A percentile compares a stretch with the other conserved stretches of the same genome.
These are phyloP conservation scores for Parietichytrium sp. DNA, from an alignment of 108 stramenopile species.

Conservation along the genomic window DNA sequence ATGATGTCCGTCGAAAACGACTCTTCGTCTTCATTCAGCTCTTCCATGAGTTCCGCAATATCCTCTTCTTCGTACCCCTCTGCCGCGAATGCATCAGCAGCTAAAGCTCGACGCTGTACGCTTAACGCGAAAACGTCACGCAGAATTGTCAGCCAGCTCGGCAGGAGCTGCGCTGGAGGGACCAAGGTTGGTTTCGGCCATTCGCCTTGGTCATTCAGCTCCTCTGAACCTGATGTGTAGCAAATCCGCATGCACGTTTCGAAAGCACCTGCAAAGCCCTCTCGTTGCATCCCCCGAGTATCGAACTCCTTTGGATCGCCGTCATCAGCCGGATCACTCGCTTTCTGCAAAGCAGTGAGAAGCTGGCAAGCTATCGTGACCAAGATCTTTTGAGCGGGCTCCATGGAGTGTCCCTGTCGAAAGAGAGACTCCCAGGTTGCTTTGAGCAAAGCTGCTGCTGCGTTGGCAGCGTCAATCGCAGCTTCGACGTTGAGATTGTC, in stretches of 20 bases:
- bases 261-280: slow-evolving; percentile 6
- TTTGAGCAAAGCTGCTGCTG: not conserved
- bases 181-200: not conserved
- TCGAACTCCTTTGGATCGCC: not conserved
- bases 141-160: not conserved
- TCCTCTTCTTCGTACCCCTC: slow-evolving; percentile 18
- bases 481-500: slow-evolving; percentile 39
- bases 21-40: slow-evolving; percentile 16
- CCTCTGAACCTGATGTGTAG: not conserved
- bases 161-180: not conserved
- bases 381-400: slow-evolving; percentile 21
- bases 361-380: not conserved
- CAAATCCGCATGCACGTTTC: slow-evolving; percentile 35
- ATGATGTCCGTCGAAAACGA: slow-evolving; percentile 19
- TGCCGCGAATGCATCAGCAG: not conserved
- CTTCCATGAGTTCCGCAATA: slow-evolving; percentile 31
- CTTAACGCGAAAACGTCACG: not conserved
- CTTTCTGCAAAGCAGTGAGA: not conserved
- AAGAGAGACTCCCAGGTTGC: slow-evolving; percentile 38
- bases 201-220: not conserved
- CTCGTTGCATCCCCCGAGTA: not conserved
- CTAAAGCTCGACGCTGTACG: slow-evolving; percentile 25
- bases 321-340: not conserved
- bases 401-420: slow-evolving; percentile 30
- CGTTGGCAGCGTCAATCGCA: slow-evolving; percentile 7